Conservation (phyloP, 257 asterid species). For the Plectranthus barbatus region DNA sequence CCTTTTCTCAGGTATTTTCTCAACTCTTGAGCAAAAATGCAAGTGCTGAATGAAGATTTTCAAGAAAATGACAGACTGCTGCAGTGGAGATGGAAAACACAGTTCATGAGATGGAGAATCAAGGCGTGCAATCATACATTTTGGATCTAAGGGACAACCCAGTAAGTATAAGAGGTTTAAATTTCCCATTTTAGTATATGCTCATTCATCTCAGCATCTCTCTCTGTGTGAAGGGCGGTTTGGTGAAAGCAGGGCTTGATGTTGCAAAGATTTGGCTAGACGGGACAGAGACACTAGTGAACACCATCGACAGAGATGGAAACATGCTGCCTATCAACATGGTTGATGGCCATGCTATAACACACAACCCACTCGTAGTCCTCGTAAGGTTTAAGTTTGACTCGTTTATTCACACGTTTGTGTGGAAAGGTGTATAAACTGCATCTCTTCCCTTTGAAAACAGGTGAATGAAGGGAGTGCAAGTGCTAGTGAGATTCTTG, state of each 20-base stretch:
- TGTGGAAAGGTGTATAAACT: too few species aligned
- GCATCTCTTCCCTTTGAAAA: not conserved
- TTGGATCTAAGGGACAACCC: constrained; percentile 91
- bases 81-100: constrained; percentile 82
- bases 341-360: constrained; percentile 73
- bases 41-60: too few species aligned
- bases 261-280: constrained; percentile 96
- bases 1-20: constrained; percentile 69
- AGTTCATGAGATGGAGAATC: constrained; percentile 68
- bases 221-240: constrained; percentile 97
- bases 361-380: constrained; percentile 83
- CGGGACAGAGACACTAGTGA: constrained; percentile 81
- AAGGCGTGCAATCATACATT: constrained; percentile 89
- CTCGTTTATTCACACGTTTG: not conserved
- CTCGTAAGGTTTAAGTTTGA: constrained; percentile 41
- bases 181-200: too few species aligned
- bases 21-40: too few species aligned
- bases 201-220: too few species aligned
- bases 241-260: constrained; percentile 89
- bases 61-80: constrained; percentile 53
- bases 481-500: constrained; percentile 96
- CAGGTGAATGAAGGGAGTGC: constrained; percentile 97
- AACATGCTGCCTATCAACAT: constrained; percentile 68
- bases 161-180: constrained; percentile 36
- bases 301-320: constrained; percentile 81